A percentile compares a stretch with the other conserved stretches of the same genome.
Evolutionary conservation across 2,329 filamentous ascomycete species (phyloP).

Genomic region (Scopulariopsis brevicaulis): DNA sequence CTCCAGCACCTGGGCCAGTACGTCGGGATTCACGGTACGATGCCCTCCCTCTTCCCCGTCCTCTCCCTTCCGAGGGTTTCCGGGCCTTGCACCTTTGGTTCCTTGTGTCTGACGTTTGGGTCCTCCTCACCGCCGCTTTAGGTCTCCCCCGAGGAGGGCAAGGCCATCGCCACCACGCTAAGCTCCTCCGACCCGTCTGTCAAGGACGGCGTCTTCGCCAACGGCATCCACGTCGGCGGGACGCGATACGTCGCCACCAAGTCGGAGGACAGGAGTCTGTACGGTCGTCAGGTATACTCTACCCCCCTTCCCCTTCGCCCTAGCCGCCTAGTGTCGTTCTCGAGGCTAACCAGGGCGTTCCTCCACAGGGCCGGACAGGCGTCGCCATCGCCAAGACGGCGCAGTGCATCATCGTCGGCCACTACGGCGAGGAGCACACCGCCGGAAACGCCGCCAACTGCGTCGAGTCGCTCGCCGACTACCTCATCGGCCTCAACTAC

Average conservation of each 20-base stretch:
- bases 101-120: neutral
- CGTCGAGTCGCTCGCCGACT: constrained; percentile 77
- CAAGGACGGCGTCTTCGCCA: constrained; percentile 54
- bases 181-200: constrained; percentile 22
- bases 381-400: constrained; percentile 57
- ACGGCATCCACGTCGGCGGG: constrained; percentile 65
- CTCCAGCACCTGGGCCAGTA: constrained; percentile 68
- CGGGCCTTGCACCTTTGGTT: constrained; percentile 14
- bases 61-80: neutral
- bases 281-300: constrained; percentile 69
- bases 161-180: constrained; percentile 43
- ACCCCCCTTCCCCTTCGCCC: neutral
- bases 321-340: neutral
- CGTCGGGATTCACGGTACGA: constrained; percentile 56
- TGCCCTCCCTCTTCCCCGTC: constrained; percentile 13
- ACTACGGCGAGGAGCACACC: constrained; percentile 66
- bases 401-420: constrained; percentile 78
- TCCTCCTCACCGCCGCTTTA: neutral
- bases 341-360: neutral
- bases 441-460: constrained; percentile 68
- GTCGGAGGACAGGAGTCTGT: constrained; percentile 67
- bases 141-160: constrained; percentile 42
- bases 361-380: constrained; percentile 2
- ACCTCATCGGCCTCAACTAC: constrained; percentile 70
- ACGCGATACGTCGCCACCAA: constrained; percentile 70